Evolutionary conservation across 2,329 filamentous ascomycete species (phyloP).

Genomic region (Aphanoascus verrucosus): DNA sequence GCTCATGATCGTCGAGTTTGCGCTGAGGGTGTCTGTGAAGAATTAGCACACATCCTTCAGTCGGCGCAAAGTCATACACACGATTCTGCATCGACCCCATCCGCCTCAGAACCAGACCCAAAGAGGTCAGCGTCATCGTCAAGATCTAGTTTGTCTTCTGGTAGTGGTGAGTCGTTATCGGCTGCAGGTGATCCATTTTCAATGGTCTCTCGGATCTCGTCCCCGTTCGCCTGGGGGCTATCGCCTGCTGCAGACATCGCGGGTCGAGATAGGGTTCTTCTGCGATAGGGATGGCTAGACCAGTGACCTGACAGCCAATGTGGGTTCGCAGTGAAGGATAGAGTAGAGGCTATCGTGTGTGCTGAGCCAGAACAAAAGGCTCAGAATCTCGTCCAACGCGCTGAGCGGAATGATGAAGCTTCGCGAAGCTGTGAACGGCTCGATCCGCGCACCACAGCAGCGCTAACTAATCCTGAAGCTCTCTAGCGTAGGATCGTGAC

Average conservation of each 20-base stretch:
- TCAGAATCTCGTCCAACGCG: background rate
- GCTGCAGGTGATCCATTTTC: slow-evolving; percentile 16
- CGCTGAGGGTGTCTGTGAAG: slow-evolving; percentile 29
- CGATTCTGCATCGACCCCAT: slow-evolving; percentile 19
- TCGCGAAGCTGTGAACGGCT: background rate
- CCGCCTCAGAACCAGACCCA: slow-evolving; percentile 36
- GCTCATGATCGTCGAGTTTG: slow-evolving; percentile 49
- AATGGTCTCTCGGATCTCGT: slow-evolving; percentile 9
- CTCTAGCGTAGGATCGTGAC: background rate
- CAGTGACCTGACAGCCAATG: background rate
- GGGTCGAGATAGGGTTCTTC: background rate
- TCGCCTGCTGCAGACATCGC: slow-evolving; percentile 14
- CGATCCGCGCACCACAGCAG: background rate
- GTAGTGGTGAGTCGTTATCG: slow-evolving; percentile 18
- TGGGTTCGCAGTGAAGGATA: background rate
- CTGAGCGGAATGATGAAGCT: too few relatives aligned
- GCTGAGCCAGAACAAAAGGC: background rate
- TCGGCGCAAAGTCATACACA: background rate
- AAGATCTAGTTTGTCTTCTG: slow-evolving; percentile 14
- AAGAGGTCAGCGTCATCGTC: slow-evolving; percentile 36
- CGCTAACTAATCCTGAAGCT: slow-evolving; percentile 2
- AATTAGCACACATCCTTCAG: slow-evolving; percentile 9
- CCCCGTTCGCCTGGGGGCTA: slow-evolving; percentile 1
- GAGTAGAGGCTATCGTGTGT: background rate
- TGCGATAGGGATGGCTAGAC: background rate